A percentile compares a stretch with the other conserved stretches of the same genome.
Evolutionary conservation across 2,329 filamentous ascomycete species (phyloP).

Genomic region (Colletotrichum nymphaeae): DNA sequence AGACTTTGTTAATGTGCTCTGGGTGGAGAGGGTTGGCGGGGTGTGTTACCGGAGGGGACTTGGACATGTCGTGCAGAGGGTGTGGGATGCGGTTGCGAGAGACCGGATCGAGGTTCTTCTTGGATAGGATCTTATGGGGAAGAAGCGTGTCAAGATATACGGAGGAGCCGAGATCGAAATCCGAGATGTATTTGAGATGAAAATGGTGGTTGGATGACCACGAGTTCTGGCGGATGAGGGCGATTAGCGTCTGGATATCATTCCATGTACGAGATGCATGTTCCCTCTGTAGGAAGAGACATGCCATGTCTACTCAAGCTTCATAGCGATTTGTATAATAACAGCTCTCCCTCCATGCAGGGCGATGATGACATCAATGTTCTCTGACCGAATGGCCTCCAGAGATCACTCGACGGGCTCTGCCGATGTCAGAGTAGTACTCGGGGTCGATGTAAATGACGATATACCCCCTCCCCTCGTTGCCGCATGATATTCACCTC

Average conservation of each 20-base stretch:
- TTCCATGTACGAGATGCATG: neutral
- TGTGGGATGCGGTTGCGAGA: constrained; percentile 53
- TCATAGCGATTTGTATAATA: constrained; percentile 3
- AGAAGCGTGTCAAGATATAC: neutral
- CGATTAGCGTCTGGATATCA: neutral
- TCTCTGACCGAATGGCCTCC: too few relatives aligned
- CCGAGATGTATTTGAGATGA: neutral
- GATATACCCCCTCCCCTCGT: too few relatives aligned
- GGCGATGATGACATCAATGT: neutral
- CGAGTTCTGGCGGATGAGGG: neutral
- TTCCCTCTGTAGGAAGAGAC: neutral
- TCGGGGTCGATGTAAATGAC: too few relatives aligned
- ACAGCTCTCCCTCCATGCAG: neutral
- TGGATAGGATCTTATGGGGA: constrained; percentile 48
- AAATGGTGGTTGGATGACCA: neutral
- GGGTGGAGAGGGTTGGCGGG: constrained; percentile 57
- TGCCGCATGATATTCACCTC: too few relatives aligned
- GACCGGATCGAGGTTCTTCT: constrained; percentile 55
- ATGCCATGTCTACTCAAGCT: neutral
- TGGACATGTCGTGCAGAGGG: constrained; percentile 53
- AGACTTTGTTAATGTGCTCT: constrained; percentile 59
- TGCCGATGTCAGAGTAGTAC: too few relatives aligned
- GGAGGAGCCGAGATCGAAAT: neutral
- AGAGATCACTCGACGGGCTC: too few relatives aligned
- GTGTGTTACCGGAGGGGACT: constrained; percentile 55